phyloP scores from a whole-genome alignment of 2,329 filamentous ascomycete species.

The Phyllosticta citribraziliensis region DNA sequence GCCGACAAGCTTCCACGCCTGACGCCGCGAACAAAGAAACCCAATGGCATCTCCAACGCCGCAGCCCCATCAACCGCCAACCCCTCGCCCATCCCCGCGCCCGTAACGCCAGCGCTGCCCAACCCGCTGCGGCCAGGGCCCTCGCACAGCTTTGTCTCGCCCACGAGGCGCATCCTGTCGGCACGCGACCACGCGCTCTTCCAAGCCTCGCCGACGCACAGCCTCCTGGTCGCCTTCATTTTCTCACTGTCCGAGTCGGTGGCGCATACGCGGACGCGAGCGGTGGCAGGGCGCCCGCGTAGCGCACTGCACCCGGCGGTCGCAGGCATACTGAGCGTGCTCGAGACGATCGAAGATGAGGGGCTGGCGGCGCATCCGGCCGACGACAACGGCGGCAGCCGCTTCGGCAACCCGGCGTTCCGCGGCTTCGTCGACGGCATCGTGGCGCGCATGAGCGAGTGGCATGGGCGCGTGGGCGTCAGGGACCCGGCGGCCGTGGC shows the following conservation, averaged over 20 bases:
- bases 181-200: conserved; percentile 73
- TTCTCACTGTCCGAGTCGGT: conserved; percentile 81
- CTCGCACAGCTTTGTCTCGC: conserved; percentile 55
- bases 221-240: conserved; percentile 71
- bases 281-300: conserved; percentile 31
- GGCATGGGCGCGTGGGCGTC: conserved; percentile 56
- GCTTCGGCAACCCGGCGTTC: conserved; percentile 93
- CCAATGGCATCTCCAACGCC: not conserved
- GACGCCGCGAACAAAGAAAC: conserved; percentile 19
- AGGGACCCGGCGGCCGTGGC: conserved; percentile 43
- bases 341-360: conserved; percentile 54
- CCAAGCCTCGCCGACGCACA: conserved; percentile 63
- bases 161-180: conserved; percentile 73
- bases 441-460: conserved; percentile 36
- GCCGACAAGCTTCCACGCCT: conserved; percentile 25
- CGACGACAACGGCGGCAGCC: conserved; percentile 71
- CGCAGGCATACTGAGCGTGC: conserved; percentile 54
- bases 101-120: conserved; percentile 65
- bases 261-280: conserved; percentile 55
- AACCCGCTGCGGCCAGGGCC: conserved; percentile 43
- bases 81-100: conserved; percentile 44
- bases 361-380: conserved; percentile 64
- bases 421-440: conserved; percentile 67
- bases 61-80: not conserved
- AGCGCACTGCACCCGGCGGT: conserved; percentile 43